Percentiles rank a stretch among this genome's conserved stretches.
Evolutionary conservation across 2,329 filamentous ascomycete species (phyloP).

Genomic region (Raffaelea ambrosiae): DNA sequence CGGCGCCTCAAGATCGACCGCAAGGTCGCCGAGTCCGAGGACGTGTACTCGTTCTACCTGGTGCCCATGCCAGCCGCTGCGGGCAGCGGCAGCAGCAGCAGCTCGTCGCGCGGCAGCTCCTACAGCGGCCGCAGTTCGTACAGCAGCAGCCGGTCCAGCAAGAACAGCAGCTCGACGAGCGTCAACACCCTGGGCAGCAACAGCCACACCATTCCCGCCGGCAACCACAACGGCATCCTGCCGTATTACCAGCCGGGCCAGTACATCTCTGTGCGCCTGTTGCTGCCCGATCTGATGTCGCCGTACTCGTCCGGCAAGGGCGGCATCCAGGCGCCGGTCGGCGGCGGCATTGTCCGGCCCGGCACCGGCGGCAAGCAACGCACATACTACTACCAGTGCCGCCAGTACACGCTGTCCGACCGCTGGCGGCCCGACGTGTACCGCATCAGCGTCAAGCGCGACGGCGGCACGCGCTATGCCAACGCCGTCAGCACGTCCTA

Average conservation of each 20-base stretch:
- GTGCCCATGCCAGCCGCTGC: slow-evolving; percentile 32
- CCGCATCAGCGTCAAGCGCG: slow-evolving; percentile 63
- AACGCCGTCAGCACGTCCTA: slow-evolving; percentile 33
- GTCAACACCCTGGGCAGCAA: not conserved
- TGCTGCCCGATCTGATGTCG: slow-evolving; percentile 31
- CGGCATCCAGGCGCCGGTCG: not conserved
- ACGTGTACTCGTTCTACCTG: slow-evolving; percentile 65
- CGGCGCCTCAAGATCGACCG: slow-evolving; percentile 56
- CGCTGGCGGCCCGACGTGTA: slow-evolving; percentile 48
- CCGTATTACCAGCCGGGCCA: slow-evolving; percentile 61
- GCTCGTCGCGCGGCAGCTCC: not conserved
- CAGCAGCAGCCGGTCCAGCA: slow-evolving; percentile 1
- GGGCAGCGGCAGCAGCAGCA: not conserved
- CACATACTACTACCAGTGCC: slow-evolving; percentile 51
- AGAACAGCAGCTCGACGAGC: not conserved
- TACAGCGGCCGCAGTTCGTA: not conserved
- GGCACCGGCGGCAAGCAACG: slow-evolving; percentile 13
- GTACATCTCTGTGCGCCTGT: slow-evolving; percentile 57
- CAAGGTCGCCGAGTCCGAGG: slow-evolving; percentile 58
- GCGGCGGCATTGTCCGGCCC: not conserved
- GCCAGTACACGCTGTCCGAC: slow-evolving; percentile 68
- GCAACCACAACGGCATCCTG: slow-evolving; percentile 44
- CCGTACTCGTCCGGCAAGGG: not conserved
- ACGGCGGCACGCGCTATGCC: slow-evolving; percentile 41
- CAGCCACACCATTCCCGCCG: not conserved